A percentile compares a stretch with the other conserved stretches of the same genome.
phyloP scores from a whole-genome alignment of 1,284 basidiomycete species.

The Tetrapyrgos nigripes region DNA sequence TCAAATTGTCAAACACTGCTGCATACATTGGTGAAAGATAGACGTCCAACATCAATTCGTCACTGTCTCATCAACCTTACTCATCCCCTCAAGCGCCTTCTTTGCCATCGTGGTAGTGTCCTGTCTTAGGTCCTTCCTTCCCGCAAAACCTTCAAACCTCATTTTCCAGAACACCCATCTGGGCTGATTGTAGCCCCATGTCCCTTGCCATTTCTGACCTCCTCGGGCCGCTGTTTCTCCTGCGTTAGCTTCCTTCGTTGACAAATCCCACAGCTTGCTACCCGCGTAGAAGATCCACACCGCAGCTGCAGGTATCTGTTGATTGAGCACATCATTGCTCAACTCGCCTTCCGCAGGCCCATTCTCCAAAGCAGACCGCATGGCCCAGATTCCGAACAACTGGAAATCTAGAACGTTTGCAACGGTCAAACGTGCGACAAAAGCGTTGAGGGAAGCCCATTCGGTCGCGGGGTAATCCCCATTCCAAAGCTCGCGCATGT shows the following conservation, averaged over 20 bases:
- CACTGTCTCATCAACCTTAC: neutral
- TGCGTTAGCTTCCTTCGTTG: neutral
- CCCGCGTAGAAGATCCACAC: constrained; percentile 18
- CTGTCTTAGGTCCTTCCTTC: constrained; percentile 1
- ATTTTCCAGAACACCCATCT: constrained; percentile 18
- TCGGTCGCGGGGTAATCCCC: neutral
- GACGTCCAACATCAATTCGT: neutral
- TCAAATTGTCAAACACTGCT: too few species aligned
- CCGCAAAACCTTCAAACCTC: constrained; percentile 9
- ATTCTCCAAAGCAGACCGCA: constrained; percentile 17
- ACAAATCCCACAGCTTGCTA: constrained; percentile 1
- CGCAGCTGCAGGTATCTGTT: constrained; percentile 16
- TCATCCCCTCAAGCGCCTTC: constrained; percentile 6
- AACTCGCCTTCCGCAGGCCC: neutral
- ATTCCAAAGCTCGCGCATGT: constrained; percentile 19
- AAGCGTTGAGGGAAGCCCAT: constrained; percentile 19
- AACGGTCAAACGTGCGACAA: constrained; percentile 13
- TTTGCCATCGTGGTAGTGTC: constrained; percentile 5
- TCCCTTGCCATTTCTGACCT: constrained; percentile 11
- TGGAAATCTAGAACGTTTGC: constrained; percentile 7
- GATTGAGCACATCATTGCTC: neutral
- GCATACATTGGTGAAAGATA: neutral
- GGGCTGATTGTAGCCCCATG: constrained; percentile 14
- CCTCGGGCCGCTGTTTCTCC: constrained; percentile 6
- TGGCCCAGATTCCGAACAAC: constrained; percentile 19